Conservation (phyloP, 2,329 filamentous ascomycete species). For the Fusarium pilosicola region DNA sequence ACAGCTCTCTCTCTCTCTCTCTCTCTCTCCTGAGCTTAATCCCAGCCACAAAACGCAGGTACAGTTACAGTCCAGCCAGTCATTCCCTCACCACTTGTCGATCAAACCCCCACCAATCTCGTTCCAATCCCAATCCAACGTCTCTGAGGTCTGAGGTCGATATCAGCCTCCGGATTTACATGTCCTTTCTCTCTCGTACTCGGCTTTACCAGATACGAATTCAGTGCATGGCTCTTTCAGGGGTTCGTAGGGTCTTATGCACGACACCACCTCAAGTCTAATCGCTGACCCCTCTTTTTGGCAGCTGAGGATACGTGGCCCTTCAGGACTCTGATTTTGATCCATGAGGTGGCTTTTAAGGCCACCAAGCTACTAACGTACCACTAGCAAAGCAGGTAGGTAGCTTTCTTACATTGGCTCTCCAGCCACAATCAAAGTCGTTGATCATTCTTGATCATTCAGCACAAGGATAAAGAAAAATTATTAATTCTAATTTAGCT, state of each 20-base stretch:
- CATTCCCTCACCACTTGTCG: slow-evolving; percentile 13
- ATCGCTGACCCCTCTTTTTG: slow-evolving; percentile 14
- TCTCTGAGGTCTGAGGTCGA: neutral
- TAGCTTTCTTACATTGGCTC: neutral
- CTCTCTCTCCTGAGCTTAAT: neutral
- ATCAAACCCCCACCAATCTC: slow-evolving; percentile 32
- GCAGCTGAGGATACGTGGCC: slow-evolving; percentile 31
- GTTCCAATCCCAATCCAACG: slow-evolving; percentile 2
- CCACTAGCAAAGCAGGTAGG: neutral
- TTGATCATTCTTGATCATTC: neutral
- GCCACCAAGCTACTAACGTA: slow-evolving; percentile 13
- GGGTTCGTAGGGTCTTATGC: slow-evolving; percentile 13
- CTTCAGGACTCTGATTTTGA: slow-evolving; percentile 1
- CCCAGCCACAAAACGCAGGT: slow-evolving; percentile 34
- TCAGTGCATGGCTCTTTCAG: neutral
- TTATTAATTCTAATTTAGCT: neutral
- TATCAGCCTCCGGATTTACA: neutral
- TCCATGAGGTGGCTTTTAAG: neutral
- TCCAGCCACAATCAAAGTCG: neutral
- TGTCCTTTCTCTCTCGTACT: slow-evolving; percentile 14
- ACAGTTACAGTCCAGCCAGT: slow-evolving; percentile 21
- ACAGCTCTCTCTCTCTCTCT: neutral
- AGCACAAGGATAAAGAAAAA: neutral
- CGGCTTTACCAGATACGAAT: slow-evolving; percentile 13
- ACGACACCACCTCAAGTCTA: slow-evolving; percentile 18